Evolutionary conservation across 2,329 filamentous ascomycete species (phyloP), one percentile per base, ranked within the genome.

Genomic region (Talaromyces verruculosus): DNA sequence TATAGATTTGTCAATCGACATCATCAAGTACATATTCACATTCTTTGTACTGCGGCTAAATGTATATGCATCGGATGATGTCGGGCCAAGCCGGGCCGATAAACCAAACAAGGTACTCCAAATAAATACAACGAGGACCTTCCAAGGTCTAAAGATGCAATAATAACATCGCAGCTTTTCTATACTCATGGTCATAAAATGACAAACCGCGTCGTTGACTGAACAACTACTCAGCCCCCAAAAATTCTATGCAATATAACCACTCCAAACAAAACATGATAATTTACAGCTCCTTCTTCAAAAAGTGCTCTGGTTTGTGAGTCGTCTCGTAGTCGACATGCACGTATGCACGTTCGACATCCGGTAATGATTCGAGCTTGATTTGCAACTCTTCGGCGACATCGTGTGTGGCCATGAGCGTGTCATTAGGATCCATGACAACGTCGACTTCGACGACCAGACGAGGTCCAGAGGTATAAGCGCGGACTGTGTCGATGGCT

Each of bases 251-350:
- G 19, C 39, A 19, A 58, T 33, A 58, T 58, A 17, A 58, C 17
- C 53, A 3, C 3, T n/a, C 53, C 19, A 33, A 58, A 58, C 17
- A 3, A 60, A 30, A 45, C 2, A 30, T 33, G n/a, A 19, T 45
- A 22, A n/a, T 28, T 41, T 65, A 67, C 45, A 89, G 73, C 71
- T 89, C 87, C 79, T 89, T 89, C 77, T 89, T 89, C 75, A 87
- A 77, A 69, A 85, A 88, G 76, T 89, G 93, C 82, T 97, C 93
- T 0, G 94, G 94, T 78, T 95, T 93, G 78, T 98, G 95, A 19
- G 90, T 93, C 3, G 93, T 97, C 82, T 98, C 95, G 72, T 96
- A 98, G 78, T 99, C 95, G 19, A 97, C 93, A 77, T 99, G 95
- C 22, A 98, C 95, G 76, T 97, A 98, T 0, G 93, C 93, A 67